Evolutionary conservation across 2,329 filamentous ascomycete species (phyloP).

Genomic region (Sporothrix brasiliensis): DNA sequence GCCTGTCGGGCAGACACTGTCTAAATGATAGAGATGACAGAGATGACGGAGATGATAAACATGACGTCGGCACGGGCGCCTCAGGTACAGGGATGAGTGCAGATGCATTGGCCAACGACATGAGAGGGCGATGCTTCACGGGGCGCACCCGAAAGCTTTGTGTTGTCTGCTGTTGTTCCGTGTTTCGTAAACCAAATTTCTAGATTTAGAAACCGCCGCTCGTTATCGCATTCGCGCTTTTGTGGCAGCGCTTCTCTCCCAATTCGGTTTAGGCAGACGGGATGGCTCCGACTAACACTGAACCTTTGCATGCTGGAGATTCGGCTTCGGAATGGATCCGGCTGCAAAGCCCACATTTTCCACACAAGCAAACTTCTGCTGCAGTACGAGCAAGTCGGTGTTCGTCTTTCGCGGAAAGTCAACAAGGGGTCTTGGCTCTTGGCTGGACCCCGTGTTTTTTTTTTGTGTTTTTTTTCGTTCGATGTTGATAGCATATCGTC

Average conservation of each 20-base stretch:
- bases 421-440: background rate
- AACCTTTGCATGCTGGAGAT: background rate
- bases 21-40: no score
- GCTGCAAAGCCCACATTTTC: background rate
- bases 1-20: background rate
- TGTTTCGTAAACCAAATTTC: background rate
- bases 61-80: background rate
- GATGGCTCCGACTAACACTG: conserved; percentile 23
- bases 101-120: background rate
- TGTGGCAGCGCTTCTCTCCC: background rate
- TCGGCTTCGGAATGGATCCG: background rate
- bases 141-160: background rate
- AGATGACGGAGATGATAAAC: background rate
- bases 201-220: background rate
- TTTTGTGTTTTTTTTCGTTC: background rate
- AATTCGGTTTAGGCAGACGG: background rate
- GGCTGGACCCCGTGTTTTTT: background rate
- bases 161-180: background rate
- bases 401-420: conserved; percentile 1
- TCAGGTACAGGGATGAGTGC: background rate
- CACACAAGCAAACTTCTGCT: background rate
- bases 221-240: conserved; percentile 10
- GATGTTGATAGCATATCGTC: conserved; percentile 2
- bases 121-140: background rate
- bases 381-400: no score